A percentile compares a stretch with the other conserved stretches of the same genome.
phyloP scores from a whole-genome alignment of 1,284 basidiomycete species.

The Boletus hoseneyae region DNA sequence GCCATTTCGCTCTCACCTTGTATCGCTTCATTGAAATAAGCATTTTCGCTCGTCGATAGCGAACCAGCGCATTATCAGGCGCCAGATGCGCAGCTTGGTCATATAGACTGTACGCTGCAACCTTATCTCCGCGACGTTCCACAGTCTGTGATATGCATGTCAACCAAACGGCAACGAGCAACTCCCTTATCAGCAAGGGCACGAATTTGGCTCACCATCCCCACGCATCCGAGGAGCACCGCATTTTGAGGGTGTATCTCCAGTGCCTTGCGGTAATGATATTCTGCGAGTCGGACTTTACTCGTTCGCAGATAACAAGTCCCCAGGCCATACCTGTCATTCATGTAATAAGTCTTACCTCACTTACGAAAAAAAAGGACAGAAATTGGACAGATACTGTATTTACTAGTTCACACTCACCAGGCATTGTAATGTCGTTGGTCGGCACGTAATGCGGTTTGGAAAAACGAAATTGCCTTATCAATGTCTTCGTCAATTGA shows the following conservation, averaged over 20 bases:
- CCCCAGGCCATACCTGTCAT: conserved; percentile 88
- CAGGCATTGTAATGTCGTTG: conserved; percentile 93
- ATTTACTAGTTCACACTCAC: conserved; percentile 44
- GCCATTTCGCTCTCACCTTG: conserved; percentile 51
- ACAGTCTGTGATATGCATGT: conserved; percentile 57
- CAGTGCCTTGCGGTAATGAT: conserved; percentile 87
- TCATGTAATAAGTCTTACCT: conserved; percentile 28
- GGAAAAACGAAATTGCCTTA: conserved; percentile 85
- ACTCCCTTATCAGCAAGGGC: conserved; percentile 24
- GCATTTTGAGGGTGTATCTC: conserved; percentile 91
- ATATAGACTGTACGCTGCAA: conserved; percentile 73
- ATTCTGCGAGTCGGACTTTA: conserved; percentile 87
- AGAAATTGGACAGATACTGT: neutral
- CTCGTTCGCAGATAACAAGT: conserved; percentile 91
- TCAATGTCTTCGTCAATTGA: conserved; percentile 91
- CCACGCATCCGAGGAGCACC: conserved; percentile 86
- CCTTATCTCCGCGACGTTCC: conserved; percentile 73
- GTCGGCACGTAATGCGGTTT: conserved; percentile 85
- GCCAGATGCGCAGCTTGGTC: conserved; percentile 72
- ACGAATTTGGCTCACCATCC: conserved; percentile 57
- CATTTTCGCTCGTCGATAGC: conserved; percentile 88
- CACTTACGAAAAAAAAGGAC: neutral
- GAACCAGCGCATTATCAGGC: conserved; percentile 83
- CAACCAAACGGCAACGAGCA: conserved; percentile 14
- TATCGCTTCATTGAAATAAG: conserved; percentile 80